These are phyloP conservation scores for Hypoxylon sp. DNA, from an alignment of 2,329 filamentous ascomycete species.

Conservation along the genomic window DNA sequence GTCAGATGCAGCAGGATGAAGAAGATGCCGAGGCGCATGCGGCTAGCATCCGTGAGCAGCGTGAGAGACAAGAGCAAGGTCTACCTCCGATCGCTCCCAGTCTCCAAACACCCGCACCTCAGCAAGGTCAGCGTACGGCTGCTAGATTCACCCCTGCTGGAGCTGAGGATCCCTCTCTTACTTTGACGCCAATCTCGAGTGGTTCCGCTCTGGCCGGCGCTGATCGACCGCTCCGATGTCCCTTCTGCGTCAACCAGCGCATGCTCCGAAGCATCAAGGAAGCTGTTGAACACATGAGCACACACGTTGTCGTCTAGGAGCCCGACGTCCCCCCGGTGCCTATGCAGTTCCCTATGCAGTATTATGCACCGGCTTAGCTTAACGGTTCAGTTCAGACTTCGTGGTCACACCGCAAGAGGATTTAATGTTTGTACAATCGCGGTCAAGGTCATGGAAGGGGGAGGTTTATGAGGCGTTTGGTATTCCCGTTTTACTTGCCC, in stretches of 20 bases:
- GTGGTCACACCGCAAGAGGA: not conserved
- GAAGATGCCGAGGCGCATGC: conserved; percentile 70
- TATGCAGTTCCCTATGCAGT: not conserved
- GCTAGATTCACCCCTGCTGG: conserved; percentile 48
- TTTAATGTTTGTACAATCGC: conserved; percentile 12
- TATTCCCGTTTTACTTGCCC: conserved; percentile 3
- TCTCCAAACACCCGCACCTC: conserved; percentile 46
- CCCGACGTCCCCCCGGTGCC: not conserved
- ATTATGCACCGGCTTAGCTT: not conserved
- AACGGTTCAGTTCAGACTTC: not conserved
- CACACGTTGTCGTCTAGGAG: conserved; percentile 68
- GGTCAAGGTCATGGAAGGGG: conserved; percentile 8
- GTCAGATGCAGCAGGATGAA: conserved; percentile 70
- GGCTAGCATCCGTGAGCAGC: conserved; percentile 66
- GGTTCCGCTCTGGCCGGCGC: conserved; percentile 60
- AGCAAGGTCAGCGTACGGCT: conserved; percentile 38
- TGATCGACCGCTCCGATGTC: conserved; percentile 68
- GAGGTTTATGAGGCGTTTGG: conserved; percentile 16
- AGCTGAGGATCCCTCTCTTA: conserved; percentile 59
- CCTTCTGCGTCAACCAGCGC: conserved; percentile 72
- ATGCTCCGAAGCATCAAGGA: conserved; percentile 73
- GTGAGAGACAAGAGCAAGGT: conserved; percentile 62
- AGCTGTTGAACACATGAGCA: conserved; percentile 73
- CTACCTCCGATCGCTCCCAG: conserved; percentile 52
- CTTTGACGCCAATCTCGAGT: conserved; percentile 68